phyloP scores from a whole-genome alignment of 495 filamentous ascomycete species.

The Penicillium dipodomyicola region DNA sequence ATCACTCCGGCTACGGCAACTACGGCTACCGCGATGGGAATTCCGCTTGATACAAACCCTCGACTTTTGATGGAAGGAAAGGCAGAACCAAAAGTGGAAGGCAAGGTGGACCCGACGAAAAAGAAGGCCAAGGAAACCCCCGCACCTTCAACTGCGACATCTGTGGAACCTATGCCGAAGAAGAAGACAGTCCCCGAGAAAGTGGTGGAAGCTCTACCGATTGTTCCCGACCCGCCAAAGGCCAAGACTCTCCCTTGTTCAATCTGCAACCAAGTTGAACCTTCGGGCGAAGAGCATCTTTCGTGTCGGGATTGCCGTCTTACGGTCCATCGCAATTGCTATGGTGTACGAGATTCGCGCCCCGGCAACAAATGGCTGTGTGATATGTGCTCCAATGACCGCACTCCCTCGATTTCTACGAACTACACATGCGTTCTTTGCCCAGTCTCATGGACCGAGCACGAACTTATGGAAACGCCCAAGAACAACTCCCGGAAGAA shows the following conservation, averaged over 20 bases:
- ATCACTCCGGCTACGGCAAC: slow-evolving; percentile 47
- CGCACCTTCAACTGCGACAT: slow-evolving; percentile 44
- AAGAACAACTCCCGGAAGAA: slow-evolving; percentile 90
- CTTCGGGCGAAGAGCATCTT: slow-evolving; percentile 66
- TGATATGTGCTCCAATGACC: slow-evolving; percentile 93
- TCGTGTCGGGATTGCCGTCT: slow-evolving; percentile 82
- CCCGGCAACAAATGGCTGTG: slow-evolving; percentile 83
- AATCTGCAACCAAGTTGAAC: slow-evolving; percentile 74
- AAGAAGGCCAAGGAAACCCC: slow-evolving; percentile 57
- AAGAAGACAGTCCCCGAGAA: slow-evolving; percentile 59
- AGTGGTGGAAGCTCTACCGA: slow-evolving; percentile 53
- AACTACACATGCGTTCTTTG: slow-evolving; percentile 91
- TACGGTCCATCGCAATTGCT: slow-evolving; percentile 91
- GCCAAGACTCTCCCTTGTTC: slow-evolving; percentile 79
- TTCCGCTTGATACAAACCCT: slow-evolving; percentile 41
- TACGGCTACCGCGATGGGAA: slow-evolving; percentile 44
- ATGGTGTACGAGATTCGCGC: slow-evolving; percentile 73
- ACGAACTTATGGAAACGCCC: slow-evolving; percentile 80
- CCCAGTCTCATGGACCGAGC: slow-evolving; percentile 67
- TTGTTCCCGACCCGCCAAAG: slow-evolving; percentile 69
- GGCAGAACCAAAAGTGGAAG: slow-evolving; percentile 29
- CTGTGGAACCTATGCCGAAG: slow-evolving; percentile 54
- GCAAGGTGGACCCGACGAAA: slow-evolving; percentile 45
- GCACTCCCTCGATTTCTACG: slow-evolving; percentile 79
- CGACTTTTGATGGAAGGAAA: slow-evolving; percentile 34